These are phyloP conservation scores for Polygonum maritimum DNA, from an alignment of 148 eudicot genomes.

Conservation along the genomic window DNA sequence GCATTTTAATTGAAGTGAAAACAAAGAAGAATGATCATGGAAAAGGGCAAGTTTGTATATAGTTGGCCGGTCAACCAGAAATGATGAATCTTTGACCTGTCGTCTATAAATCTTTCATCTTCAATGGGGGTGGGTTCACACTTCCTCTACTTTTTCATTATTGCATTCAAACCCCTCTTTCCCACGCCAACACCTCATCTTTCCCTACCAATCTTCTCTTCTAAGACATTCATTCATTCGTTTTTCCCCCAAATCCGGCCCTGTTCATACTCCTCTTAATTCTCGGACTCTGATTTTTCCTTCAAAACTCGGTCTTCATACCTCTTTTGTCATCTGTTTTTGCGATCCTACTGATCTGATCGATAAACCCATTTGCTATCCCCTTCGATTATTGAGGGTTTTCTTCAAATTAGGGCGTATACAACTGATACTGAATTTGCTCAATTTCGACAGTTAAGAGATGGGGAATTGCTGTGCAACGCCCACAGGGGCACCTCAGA, in stretches of 20 bases:
- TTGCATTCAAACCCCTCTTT: background rate
- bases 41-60: conserved; percentile 1
- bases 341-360: background rate
- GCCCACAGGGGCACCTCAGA: conserved; percentile 22
- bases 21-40: background rate
- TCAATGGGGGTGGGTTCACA: conserved; percentile 1
- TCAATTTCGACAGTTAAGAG: background rate
- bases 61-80: background rate
- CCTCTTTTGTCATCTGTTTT: background rate
- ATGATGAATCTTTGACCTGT: conserved; percentile 5
- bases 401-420: background rate
- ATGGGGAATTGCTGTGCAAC: conserved; percentile 63
- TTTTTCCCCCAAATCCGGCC: background rate
- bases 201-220: background rate
- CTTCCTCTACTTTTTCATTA: background rate
- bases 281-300: background rate
- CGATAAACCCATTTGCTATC: background rate
- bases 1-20: background rate
- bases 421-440: background rate
- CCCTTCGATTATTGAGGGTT: background rate
- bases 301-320: background rate
- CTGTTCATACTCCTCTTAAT: background rate
- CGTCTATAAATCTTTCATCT: background rate
- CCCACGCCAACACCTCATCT: background rate
- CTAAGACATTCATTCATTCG: background rate